Base-by-base conservation (phyloP, 192 early-diverging fungal species). In the Pilaira anomala region DNA sequence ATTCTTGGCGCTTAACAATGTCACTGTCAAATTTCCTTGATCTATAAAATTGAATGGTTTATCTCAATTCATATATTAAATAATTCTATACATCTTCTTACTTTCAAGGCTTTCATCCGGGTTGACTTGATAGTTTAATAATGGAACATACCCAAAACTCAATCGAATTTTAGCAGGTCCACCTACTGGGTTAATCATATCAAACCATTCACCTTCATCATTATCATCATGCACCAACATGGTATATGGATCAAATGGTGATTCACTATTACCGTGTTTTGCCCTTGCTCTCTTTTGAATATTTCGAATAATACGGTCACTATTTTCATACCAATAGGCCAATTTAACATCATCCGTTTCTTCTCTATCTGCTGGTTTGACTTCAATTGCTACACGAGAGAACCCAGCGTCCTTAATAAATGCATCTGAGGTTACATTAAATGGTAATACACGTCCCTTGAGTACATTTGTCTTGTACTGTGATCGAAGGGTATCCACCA, bases 401-500 rank as follows among this genome's bases (percentile, higher is more conserved):
- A 69, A 77, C 2, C 66, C 75, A 9, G 51, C 44, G 22, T 77
- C 75, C 30, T 73, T 72, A 21, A 77, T 48, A 58, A 77, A 77
- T 0, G 71, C 66, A 66, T 77, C 71, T 13, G 69, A 41, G 0
- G 55, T 58, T 68, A 71, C 69, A n/a, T 66, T 67, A 56, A 62
- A 76, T 3, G 26, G 54, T 7, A 72, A 74, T 67, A 14, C 42
- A 3, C 33, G 9, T 3, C 74, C 74, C 21, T 56, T 62, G 2
- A 66, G 11, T 26, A 51, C 74, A 9, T 65, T 59, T 0, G 78
- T 78, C 56, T 77, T 71, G 61, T 74, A 76, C 29, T 76, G 70
- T 11, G 66, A 39, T 14, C 51, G 29, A 14, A 73, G 57, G 4
- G 68, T 66, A 56, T 84, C 80, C 14, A 85, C 46, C 2, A 79